phyloP scores from a whole-genome alignment of 768 basidiomycete species.

The Lentinula aciculospora region DNA sequence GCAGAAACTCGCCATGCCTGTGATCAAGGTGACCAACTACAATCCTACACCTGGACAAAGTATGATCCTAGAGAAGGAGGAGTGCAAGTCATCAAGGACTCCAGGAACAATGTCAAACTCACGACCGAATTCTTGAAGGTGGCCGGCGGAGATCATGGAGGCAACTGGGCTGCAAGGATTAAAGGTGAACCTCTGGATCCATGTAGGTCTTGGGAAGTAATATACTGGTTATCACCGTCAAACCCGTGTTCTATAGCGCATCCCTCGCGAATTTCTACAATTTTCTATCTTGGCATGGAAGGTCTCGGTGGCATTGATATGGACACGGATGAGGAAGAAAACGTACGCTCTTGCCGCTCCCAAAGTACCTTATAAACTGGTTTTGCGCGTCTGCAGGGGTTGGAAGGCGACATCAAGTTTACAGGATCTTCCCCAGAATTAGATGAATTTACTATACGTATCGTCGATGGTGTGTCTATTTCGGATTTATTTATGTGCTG shows the following conservation, averaged over 20 bases:
- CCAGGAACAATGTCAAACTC: conserved; percentile 77
- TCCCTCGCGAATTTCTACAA: conserved; percentile 63
- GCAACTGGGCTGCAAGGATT: conserved; percentile 85
- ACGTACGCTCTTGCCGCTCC: conserved; percentile 41
- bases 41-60: conserved; percentile 80
- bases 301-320: conserved; percentile 80
- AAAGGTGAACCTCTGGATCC: conserved; percentile 72
- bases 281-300: conserved; percentile 88
- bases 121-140: conserved; percentile 85
- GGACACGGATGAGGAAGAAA: conserved; percentile 69
- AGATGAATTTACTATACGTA: conserved; percentile 75
- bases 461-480: conserved; percentile 60
- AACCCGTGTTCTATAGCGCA: conserved; percentile 20
- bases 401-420: conserved; percentile 65
- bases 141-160: conserved; percentile 75
- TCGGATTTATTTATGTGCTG: not conserved
- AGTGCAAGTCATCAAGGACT: conserved; percentile 78
- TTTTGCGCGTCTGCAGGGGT: conserved; percentile 46
- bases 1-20: conserved; percentile 80
- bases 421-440: conserved; percentile 72
- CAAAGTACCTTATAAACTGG: not conserved
- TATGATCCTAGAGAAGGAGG: conserved; percentile 86
- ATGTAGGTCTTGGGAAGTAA: conserved; percentile 36
- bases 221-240: not conserved
- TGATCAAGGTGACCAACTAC: conserved; percentile 80